phyloP scores from a whole-genome alignment of 1,284 basidiomycete species.

The Trichosporon ovoides region DNA sequence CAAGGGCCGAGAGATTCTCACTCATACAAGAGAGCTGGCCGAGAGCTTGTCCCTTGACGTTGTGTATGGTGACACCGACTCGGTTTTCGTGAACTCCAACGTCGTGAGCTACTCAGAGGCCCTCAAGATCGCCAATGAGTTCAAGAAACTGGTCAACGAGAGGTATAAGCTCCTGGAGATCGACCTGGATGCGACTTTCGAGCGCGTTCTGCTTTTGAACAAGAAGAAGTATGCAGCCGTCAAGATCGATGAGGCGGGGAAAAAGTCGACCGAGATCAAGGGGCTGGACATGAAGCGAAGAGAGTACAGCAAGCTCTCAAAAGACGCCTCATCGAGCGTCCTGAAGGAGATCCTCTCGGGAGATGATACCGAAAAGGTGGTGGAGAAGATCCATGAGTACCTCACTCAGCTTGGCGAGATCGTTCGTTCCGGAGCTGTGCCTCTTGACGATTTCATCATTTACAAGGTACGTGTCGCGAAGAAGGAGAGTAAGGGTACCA shows the following conservation, averaged over 20 bases:
- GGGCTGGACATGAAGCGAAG: conserved; percentile 98
- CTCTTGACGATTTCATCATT: conserved; percentile 89
- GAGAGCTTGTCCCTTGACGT: conserved; percentile 87
- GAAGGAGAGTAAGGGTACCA: neutral
- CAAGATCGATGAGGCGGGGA: conserved; percentile 75
- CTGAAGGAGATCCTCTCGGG: conserved; percentile 88
- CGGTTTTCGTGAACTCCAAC: conserved; percentile 97
- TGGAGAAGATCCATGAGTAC: conserved; percentile 91
- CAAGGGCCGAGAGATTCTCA: conserved; percentile 97
- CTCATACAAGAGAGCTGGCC: conserved; percentile 85
- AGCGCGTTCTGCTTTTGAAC: conserved; percentile 85
- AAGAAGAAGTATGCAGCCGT: conserved; percentile 99
- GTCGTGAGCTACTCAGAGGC: conserved; percentile 82
- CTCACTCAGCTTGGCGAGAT: conserved; percentile 67
- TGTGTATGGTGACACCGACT: conserved; percentile 98
- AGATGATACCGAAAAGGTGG: conserved; percentile 80
- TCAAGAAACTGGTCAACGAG: conserved; percentile 96
- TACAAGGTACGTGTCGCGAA: conserved; percentile 61
- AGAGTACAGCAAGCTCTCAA: conserved; percentile 89
- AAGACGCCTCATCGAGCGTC: conserved; percentile 83
- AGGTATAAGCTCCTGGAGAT: conserved; percentile 93
- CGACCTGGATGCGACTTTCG: conserved; percentile 91
- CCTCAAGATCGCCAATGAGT: conserved; percentile 80
- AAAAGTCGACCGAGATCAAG: conserved; percentile 82
- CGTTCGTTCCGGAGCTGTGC: conserved; percentile 69